Evolutionary conservation across 179 eudicot species (phyloP), one percentile per base, ranked within the genome.

Genomic region (Silene noctiflora): DNA sequence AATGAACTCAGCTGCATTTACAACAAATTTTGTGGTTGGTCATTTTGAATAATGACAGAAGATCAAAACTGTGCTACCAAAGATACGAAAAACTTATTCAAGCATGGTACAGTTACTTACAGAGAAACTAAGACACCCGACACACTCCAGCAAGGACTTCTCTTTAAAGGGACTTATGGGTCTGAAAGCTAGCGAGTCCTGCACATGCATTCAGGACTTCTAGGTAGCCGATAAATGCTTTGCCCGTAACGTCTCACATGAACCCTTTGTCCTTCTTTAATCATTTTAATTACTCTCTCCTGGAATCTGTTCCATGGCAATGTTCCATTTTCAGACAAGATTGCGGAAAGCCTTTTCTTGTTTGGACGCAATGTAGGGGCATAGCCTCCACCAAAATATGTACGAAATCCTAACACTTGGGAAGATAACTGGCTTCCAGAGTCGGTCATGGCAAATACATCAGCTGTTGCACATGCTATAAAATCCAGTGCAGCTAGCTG

Each of bases 341-440:
- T 88, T 53, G 87, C 85, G 12, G 98, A 92, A 24, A 94, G 86
- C 77, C 93, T 85, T 82, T 87, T 94, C 88, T 88, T 92, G 89
- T 85, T 90, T 21, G 98, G 97, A 71, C 94, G 83, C 83, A 94
- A 79, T n/a, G 79, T 89, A 12, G 97, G 98, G 80, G 96, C 94
- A 77, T 75, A 75, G 42, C 93, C 96, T 48, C 86, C 91, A 21
- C 97, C 98, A 77, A 85, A 89, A 79, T 94, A 94, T 59, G 91
- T 86, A 22, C 98, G 85, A 72, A 82, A 86, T 27, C 98, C 98
- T 5, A 94, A 87, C 56, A 92, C 98, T 21, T 92, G 78, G 53
- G 98, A 94, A 20, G 97, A 94, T 55, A 92, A 82, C 83, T 92
- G 97, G 84, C 97, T 92, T 67, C 98, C 97, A 4, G 98, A 89